Evolutionary conservation across 352 stramenopile genomes (phyloP).

Genomic region (Globisporangium viniferum): DNA sequence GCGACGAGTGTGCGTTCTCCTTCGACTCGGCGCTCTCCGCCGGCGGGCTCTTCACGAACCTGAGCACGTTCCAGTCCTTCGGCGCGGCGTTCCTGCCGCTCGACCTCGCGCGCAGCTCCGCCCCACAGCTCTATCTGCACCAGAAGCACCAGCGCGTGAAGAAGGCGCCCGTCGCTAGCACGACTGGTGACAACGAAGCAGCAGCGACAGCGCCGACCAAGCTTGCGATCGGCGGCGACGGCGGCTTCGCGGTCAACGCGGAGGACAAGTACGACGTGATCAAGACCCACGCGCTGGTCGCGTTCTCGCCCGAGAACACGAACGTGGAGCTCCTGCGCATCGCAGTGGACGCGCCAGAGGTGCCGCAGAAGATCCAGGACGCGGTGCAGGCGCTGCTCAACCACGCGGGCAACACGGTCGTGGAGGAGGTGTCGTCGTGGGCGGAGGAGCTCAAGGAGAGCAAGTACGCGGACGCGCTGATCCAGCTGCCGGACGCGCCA

Average conservation of each 20-base stretch:
- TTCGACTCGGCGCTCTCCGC: constrained; percentile 90
- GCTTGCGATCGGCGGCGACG: constrained; percentile 94
- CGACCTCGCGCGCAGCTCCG: constrained; percentile 39
- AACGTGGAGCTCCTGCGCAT: constrained; percentile 36
- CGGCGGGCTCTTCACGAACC: constrained; percentile 89
- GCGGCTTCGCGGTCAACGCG: constrained; percentile 86
- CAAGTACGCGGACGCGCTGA: constrained; percentile 73
- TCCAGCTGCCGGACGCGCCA: constrained; percentile 55
- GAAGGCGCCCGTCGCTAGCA: not conserved
- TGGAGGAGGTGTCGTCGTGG: constrained; percentile 78
- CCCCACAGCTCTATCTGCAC: constrained; percentile 69
- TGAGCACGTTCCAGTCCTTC: constrained; percentile 92
- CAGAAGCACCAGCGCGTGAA: constrained; percentile 50
- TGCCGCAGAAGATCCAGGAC: constrained; percentile 54
- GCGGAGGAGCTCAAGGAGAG: constrained; percentile 76
- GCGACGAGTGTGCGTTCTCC: constrained; percentile 97
- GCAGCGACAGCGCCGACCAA: constrained; percentile 66
- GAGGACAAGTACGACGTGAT: constrained; percentile 91
- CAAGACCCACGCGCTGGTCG: constrained; percentile 75
- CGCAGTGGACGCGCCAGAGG: constrained; percentile 26
- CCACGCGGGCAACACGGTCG: constrained; percentile 74
- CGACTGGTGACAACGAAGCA: not conserved
- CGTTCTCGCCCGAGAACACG: constrained; percentile 38
- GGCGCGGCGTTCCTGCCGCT: constrained; percentile 62
- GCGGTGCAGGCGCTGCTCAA: constrained; percentile 60